These are phyloP conservation scores for Arthrobotrys pseudoclavata DNA, from an alignment of 2,329 filamentous ascomycete genomes.

Conservation along the genomic window DNA sequence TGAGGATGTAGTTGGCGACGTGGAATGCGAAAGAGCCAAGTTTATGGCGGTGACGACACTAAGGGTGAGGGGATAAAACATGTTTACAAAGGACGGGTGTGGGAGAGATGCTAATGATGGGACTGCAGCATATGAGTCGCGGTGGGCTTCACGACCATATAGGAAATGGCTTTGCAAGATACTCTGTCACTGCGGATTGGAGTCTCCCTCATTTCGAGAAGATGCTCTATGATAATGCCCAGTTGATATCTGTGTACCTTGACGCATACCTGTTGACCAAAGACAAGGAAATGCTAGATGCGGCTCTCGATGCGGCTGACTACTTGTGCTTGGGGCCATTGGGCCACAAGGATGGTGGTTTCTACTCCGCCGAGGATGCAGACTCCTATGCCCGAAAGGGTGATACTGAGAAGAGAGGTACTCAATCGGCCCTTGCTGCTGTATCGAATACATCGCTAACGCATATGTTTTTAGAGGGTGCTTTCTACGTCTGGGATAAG, in stretches of 20 bases:
- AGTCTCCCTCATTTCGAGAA: conserved; percentile 97
- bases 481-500: conserved; percentile 93
- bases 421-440: neutral
- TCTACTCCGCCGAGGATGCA: conserved; percentile 89
- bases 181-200: conserved; percentile 93
- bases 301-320: conserved; percentile 84
- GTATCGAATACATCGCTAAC: neutral
- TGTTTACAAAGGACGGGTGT: neutral
- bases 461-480: conserved; percentile 75
- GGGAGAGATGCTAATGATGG: neutral
- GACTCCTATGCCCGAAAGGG: conserved; percentile 82
- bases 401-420: conserved; percentile 79
- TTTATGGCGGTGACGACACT: conserved; percentile 86
- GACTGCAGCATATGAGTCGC: conserved; percentile 75
- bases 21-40: conserved; percentile 79
- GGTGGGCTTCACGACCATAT: conserved; percentile 81
- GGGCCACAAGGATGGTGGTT: conserved; percentile 77
- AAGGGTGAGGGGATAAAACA: conserved; percentile 63
- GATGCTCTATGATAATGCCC: conserved; percentile 92
- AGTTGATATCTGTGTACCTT: conserved; percentile 84
- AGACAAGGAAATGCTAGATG: conserved; percentile 79
- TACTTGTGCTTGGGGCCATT: conserved; percentile 76
- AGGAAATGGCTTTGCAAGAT: conserved; percentile 83
- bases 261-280: conserved; percentile 83
- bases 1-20: conserved; percentile 85